Percentiles rank a stretch among this genome's conserved stretches.
Conservation (phyloP, 2,329 filamentous ascomycete genomes). For the Didymella pomorum region DNA sequence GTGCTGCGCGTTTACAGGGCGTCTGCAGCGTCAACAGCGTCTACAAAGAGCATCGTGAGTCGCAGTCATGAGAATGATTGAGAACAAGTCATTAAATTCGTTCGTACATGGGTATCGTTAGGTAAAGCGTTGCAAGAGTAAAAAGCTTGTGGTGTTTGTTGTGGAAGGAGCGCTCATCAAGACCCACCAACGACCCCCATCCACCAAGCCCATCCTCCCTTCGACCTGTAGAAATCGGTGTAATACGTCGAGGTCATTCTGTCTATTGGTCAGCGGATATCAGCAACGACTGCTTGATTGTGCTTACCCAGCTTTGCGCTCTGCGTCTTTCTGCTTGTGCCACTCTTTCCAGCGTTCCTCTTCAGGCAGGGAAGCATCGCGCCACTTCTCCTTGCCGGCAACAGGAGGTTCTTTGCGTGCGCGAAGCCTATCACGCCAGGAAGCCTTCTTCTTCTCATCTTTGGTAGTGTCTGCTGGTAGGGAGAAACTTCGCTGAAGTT, state of each 20-base stretch:
- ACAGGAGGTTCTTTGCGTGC: slow-evolving; percentile 5
- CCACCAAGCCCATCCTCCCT: slow-evolving; percentile 25
- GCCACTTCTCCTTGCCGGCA: slow-evolving; percentile 33
- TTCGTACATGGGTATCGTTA: slow-evolving; percentile 6
- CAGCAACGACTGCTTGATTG: background rate
- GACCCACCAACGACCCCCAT: slow-evolving; percentile 1
- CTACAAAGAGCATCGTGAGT: slow-evolving; percentile 11
- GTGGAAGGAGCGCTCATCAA: background rate
- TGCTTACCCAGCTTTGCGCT: slow-evolving; percentile 26
- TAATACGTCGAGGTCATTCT: slow-evolving; percentile 20
- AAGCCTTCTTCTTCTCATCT: background rate
- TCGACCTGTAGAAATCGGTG: slow-evolving; percentile 27
- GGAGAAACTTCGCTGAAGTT: slow-evolving; percentile 12
- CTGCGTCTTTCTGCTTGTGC: slow-evolving; percentile 37
- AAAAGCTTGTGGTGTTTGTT: background rate
- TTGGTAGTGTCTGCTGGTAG: background rate
- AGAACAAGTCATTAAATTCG: background rate
- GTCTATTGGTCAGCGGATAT: background rate
- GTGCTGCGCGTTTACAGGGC: slow-evolving; percentile 18
- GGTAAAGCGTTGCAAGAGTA: background rate
- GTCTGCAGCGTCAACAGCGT: slow-evolving; percentile 35
- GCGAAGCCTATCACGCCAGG: slow-evolving; percentile 24
- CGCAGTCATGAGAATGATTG: slow-evolving; percentile 1
- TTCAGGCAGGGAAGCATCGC: slow-evolving; percentile 32
- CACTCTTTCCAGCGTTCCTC: slow-evolving; percentile 40